Conservation (phyloP, 495 filamentous ascomycete genomes). For the Penicillium psychrofluorescens region DNA sequence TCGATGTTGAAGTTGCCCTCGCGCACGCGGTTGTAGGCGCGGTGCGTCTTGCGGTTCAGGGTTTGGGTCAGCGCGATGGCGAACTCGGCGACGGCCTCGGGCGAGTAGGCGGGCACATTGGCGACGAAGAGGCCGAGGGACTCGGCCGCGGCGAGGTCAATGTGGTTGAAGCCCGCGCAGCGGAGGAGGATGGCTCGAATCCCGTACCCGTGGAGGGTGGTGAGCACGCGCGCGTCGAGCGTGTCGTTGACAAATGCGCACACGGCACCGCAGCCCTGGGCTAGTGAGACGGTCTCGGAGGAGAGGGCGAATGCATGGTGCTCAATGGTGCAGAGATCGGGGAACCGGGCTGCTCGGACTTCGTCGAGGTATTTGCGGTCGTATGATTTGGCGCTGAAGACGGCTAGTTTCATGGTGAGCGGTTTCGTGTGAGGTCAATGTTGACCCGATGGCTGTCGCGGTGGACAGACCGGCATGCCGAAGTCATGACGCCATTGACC, state of each 20-base stretch:
- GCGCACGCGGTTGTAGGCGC: conserved; percentile 63
- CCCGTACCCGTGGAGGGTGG: conserved; percentile 37
- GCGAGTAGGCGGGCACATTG: conserved; percentile 61
- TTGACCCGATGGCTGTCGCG: not conserved
- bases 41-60: conserved; percentile 63
- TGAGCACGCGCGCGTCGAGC: conserved; percentile 43
- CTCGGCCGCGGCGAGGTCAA: conserved; percentile 51
- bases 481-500: conserved; percentile 7
- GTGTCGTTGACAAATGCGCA: conserved; percentile 69
- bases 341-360: conserved; percentile 14
- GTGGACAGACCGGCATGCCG: not conserved
- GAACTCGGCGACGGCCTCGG: conserved; percentile 69
- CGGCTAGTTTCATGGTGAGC: conserved; percentile 47
- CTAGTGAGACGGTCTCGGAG: conserved; percentile 49
- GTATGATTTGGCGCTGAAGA: conserved; percentile 58
- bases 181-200: conserved; percentile 55
- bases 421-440: not conserved
- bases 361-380: conserved; percentile 44
- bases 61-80: conserved; percentile 60
- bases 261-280: conserved; percentile 46
- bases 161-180: conserved; percentile 66
- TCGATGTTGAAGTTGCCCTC: conserved; percentile 67
- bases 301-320: conserved; percentile 52
- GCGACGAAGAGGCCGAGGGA: conserved; percentile 55
- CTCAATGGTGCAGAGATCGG: conserved; percentile 29